Conservation (phyloP, 306 rosid species). For the Cucurbita ficifolia region DNA sequence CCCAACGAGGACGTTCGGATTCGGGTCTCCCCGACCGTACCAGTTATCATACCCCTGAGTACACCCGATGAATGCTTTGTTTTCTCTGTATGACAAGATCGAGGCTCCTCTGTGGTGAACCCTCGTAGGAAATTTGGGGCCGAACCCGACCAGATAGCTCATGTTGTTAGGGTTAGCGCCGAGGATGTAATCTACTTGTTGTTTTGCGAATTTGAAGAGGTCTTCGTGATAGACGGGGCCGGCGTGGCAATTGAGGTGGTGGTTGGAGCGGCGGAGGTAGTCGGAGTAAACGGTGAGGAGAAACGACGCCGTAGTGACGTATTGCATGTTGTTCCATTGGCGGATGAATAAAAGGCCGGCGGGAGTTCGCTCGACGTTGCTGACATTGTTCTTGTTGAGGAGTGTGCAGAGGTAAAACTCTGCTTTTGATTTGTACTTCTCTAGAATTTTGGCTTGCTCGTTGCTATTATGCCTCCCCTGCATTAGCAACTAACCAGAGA, state of each 20-base stretch:
- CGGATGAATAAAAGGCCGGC: constrained; percentile 61
- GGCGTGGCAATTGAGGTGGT: constrained; percentile 37
- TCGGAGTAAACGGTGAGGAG: constrained; percentile 65
- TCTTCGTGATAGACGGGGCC: constrained; percentile 27
- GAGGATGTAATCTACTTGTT: constrained; percentile 72
- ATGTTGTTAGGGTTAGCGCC: constrained; percentile 76
- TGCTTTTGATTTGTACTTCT: constrained; percentile 62
- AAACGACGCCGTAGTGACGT: constrained; percentile 78
- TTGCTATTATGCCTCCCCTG: constrained; percentile 47
- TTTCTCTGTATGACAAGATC: constrained; percentile 55
- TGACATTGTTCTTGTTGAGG: constrained; percentile 61
- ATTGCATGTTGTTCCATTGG: constrained; percentile 98
- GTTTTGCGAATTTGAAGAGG: constrained; percentile 40
- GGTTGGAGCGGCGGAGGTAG: constrained; percentile 35
- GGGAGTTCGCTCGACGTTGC: constrained; percentile 60
- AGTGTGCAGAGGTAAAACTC: constrained; percentile 72
- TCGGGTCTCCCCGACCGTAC: constrained; percentile 37
- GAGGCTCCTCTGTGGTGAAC: constrained; percentile 97
- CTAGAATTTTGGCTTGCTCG: constrained; percentile 25
- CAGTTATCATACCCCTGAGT: constrained; percentile 93
- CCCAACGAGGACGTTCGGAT: constrained; percentile 72
- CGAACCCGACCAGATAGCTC: constrained; percentile 86
- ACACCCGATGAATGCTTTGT: constrained; percentile 85
- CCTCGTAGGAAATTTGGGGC: constrained; percentile 47
- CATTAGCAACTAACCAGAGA: constrained; percentile 31